A percentile compares a stretch with the other conserved stretches of the same genome.
Evolutionary conservation across 805 yeast species (phyloP).

Genomic region (Candida quercuum): DNA sequence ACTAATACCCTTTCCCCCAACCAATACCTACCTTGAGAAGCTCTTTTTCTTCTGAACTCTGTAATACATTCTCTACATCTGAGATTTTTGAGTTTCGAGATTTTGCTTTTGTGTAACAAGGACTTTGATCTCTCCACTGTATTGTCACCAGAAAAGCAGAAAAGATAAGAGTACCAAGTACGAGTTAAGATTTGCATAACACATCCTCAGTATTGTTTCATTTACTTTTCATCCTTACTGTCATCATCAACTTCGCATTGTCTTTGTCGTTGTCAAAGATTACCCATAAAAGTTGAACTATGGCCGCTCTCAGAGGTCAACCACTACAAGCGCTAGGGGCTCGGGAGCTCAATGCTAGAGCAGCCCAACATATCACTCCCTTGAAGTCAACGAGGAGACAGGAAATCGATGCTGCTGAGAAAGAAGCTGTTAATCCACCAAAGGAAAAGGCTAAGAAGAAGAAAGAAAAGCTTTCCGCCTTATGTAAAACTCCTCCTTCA

Average conservation of each 20-base stretch:
- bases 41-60: not conserved
- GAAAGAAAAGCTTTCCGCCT: conserved; percentile 82
- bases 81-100: not conserved
- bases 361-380: conserved; percentile 22
- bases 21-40: not conserved
- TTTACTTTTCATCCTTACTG: too few species aligned
- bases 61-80: not conserved
- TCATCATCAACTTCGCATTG: too few species aligned
- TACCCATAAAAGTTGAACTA: too few species aligned
- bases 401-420: conserved; percentile 14
- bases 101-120: conserved; percentile 2
- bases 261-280: too few species aligned
- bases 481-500: conserved; percentile 96
- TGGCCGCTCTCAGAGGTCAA: conserved; percentile 31
- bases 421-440: conserved; percentile 18
- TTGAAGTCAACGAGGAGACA: conserved; percentile 24
- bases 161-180: too few species aligned
- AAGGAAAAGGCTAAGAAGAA: conserved; percentile 51
- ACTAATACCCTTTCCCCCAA: too few species aligned
- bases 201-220: too few species aligned
- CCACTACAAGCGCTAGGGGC: conserved; percentile 34
- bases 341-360: conserved; percentile 28
- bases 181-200: too few species aligned
- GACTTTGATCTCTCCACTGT: too few species aligned
- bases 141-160: too few species aligned